Evolutionary conservation across 1,284 basidiomycete genomes (phyloP).

Genomic region (Ustilago sp.): DNA sequence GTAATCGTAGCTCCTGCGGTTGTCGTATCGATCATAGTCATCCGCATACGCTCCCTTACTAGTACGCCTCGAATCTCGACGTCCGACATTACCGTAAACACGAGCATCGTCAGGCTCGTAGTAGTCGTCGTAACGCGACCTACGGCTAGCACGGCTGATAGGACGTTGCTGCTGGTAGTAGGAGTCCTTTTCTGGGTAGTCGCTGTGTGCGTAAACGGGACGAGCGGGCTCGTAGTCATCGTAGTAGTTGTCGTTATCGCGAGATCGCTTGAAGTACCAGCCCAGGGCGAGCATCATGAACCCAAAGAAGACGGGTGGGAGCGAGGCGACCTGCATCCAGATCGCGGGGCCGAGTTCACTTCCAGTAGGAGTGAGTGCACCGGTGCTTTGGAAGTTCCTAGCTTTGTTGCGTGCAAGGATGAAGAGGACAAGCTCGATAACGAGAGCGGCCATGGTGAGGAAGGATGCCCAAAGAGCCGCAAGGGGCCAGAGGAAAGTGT

Average conservation of each 20-base stretch:
- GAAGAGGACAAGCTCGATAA: constrained; percentile 60
- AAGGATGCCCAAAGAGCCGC: constrained; percentile 53
- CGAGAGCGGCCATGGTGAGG: constrained; percentile 52
- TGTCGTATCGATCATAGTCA: constrained; percentile 32
- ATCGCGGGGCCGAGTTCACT: constrained; percentile 53
- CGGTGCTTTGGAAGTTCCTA: constrained; percentile 25
- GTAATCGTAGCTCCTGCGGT: constrained; percentile 41
- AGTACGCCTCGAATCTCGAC: constrained; percentile 34
- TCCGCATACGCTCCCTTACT: constrained; percentile 13
- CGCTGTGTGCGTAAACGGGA: constrained; percentile 34
- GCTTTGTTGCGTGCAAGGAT: constrained; percentile 48
- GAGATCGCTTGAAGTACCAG: constrained; percentile 50
- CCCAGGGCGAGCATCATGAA: constrained; percentile 52
- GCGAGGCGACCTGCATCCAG: constrained; percentile 62
- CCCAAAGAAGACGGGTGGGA: constrained; percentile 57
- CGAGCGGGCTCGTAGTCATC: constrained; percentile 50
- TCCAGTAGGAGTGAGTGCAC: constrained; percentile 10
- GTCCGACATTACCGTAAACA: constrained; percentile 46
- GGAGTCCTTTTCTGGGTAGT: constrained; percentile 33
- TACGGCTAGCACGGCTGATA: constrained; percentile 40
- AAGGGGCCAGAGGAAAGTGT: constrained; percentile 60
- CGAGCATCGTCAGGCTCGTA: constrained; percentile 48
- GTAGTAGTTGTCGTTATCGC: constrained; percentile 43
- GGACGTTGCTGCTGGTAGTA: constrained; percentile 38
- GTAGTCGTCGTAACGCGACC: constrained; percentile 51